Evolutionary conservation across 2,329 filamentous ascomycete species (phyloP).

Genomic region (Paecilomyces fulvus): DNA sequence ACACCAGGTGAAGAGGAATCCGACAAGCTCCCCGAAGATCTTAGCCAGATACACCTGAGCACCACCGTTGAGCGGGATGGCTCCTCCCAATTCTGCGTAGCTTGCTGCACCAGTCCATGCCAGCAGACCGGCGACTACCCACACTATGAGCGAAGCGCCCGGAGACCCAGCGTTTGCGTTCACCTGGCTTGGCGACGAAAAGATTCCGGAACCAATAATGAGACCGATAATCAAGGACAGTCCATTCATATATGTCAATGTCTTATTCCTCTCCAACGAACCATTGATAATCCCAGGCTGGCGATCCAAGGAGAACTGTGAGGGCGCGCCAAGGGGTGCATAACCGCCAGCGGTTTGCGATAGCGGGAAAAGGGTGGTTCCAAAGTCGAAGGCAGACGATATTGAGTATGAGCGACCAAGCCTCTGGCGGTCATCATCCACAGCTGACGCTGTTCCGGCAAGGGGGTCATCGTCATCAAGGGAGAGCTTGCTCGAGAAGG

Average conservation of each 20-base stretch:
- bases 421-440: constrained; percentile 40
- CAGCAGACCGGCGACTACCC: constrained; percentile 80
- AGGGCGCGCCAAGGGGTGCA: constrained; percentile 73
- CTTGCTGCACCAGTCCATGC: constrained; percentile 95
- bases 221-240: constrained; percentile 83
- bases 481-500: constrained; percentile 86
- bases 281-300: constrained; percentile 57
- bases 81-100: constrained; percentile 90
- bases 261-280: constrained; percentile 93
- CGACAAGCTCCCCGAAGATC: constrained; percentile 87
- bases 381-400: constrained; percentile 90
- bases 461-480: constrained; percentile 80
- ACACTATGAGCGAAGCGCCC: constrained; percentile 82
- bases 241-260: constrained; percentile 87
- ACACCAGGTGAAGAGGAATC: constrained; percentile 95
- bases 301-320: constrained; percentile 45
- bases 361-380: constrained; percentile 84
- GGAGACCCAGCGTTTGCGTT: constrained; percentile 86
- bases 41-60: constrained; percentile 91
- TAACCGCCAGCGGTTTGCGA: constrained; percentile 77
- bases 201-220: constrained; percentile 94
- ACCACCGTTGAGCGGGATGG: constrained; percentile 91
- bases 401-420: constrained; percentile 71
- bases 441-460: constrained; percentile 43
- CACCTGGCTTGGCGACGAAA: constrained; percentile 88